Base-by-base conservation (phyloP, 2,329 filamentous ascomycete species). In the Teratosphaeria viscida region DNA sequence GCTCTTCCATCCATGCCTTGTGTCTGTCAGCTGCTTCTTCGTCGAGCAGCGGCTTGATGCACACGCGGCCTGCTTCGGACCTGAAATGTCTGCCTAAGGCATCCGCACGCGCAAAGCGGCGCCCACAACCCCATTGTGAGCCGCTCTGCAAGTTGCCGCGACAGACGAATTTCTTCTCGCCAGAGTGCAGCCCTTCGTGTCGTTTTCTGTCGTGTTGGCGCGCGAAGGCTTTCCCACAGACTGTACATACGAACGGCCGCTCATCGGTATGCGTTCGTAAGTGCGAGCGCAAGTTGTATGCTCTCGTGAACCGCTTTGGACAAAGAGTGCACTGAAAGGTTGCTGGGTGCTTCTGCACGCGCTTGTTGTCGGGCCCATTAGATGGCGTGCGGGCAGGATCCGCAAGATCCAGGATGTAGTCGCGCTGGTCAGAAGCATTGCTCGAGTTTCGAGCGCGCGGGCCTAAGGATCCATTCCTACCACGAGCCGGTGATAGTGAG, bases 101-200 rank as follows among this genome's bases (percentile, higher is more conserved):
- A 77, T 99, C 94, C 5, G 94, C 94, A 67, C 94, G 89, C 16
- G 94, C 94, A 73, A 99, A 99, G 10, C 92, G 84, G 62, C 94
- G 84, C 3, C 90, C 90, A 67, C 94, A 99, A 23, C 94, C 94
- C 94, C 94, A 99, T 65, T 88, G 85, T 5, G 87, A 87, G 54
- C 87, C 86, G 1, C 85, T 85, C 66, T 92, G 92, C 56, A 99
- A 84, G 60, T 92, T 89, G 57, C 94, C 94, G 66, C 90, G 91
- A 76, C 94, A 99, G 7, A 97, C 89, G 72, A 97, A 99, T 71
- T 96, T 97, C 83, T 97, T 99, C 77, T 99, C 94, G 52, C 94
- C 94, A 0, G 90, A 95, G 71, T 99, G 94, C 52, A 99, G 78
- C 47, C 92, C 92, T 76, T 99, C 94, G 74, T 99, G 94, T 47